Evolutionary conservation across 1,284 basidiomycete species (phyloP).

Genomic region (Porogramme epimiltina): DNA sequence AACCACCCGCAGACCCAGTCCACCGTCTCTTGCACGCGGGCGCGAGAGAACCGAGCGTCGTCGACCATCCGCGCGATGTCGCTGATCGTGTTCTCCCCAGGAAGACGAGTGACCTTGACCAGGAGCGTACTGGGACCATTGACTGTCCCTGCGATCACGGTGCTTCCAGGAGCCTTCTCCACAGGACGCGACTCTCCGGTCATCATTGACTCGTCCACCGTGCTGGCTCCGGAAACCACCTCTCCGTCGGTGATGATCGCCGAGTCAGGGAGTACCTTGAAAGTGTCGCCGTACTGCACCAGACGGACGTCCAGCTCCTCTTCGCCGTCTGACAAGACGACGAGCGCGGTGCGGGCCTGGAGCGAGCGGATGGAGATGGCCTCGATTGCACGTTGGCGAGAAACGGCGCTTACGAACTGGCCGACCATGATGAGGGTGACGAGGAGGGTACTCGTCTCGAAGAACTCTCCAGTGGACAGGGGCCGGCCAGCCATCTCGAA

Average conservation of each 20-base stretch:
- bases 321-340: constrained; percentile 32
- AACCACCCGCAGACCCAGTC: constrained; percentile 39
- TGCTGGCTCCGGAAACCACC: constrained; percentile 38
- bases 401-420: constrained; percentile 41
- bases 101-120: constrained; percentile 38
- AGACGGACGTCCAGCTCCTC: constrained; percentile 37
- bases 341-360: constrained; percentile 35
- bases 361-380: constrained; percentile 36
- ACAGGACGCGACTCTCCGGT: constrained; percentile 48
- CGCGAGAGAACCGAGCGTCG: constrained; percentile 39
- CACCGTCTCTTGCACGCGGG: constrained; percentile 40
- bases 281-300: constrained; percentile 39
- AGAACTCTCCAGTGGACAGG: constrained; percentile 41
- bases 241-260: constrained; percentile 45
- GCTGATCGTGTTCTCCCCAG: constrained; percentile 46
- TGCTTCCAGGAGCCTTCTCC: constrained; percentile 35
- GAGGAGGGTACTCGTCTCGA: constrained; percentile 48
- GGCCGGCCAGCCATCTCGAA: constrained; percentile 36
- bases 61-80: constrained; percentile 41
- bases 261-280: constrained; percentile 39
- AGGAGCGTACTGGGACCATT: constrained; percentile 39
- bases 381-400: constrained; percentile 41
- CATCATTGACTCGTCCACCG: constrained; percentile 47
- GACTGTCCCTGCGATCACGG: constrained; percentile 43
- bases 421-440: constrained; percentile 48